Conservation (phyloP, 495 filamentous ascomycete genomes). For the Penicillium riverlandense region DNA sequence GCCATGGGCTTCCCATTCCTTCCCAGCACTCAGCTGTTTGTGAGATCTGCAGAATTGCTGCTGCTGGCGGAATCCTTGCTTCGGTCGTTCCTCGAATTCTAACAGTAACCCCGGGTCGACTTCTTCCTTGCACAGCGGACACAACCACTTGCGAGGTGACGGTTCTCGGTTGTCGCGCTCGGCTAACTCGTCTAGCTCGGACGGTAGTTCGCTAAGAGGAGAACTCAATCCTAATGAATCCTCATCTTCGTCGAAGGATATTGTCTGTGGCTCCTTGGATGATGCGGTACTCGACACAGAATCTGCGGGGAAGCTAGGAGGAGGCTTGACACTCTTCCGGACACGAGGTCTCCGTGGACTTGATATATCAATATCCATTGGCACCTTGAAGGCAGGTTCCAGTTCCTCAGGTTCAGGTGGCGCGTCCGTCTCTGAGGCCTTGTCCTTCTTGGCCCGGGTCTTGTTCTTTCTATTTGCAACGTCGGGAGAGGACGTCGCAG, state of each 20-base stretch:
- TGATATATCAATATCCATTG: slow-evolving; percentile 15
- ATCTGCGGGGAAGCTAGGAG: slow-evolving; percentile 11
- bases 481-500: slow-evolving; percentile 5
- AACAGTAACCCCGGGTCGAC: slow-evolving; percentile 48
- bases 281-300: slow-evolving; percentile 11
- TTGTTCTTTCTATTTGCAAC: background rate
- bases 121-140: slow-evolving; percentile 61
- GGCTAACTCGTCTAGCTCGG: background rate
- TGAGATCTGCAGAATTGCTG: slow-evolving; percentile 67
- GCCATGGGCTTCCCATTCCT: slow-evolving; percentile 52
- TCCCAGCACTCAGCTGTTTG: slow-evolving; percentile 47
- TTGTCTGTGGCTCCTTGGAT: background rate
- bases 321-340: slow-evolving; percentile 15
- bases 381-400: slow-evolving; percentile 18
- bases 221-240: slow-evolving; percentile 8
- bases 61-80: slow-evolving; percentile 55
- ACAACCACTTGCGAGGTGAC: slow-evolving; percentile 23
- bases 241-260: slow-evolving; percentile 2
- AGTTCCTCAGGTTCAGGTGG: slow-evolving; percentile 4
- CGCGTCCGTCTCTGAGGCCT: slow-evolving; percentile 1
- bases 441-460: background rate
- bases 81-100: slow-evolving; percentile 35
- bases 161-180: slow-evolving; percentile 1
- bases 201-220: slow-evolving; percentile 1
- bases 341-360: slow-evolving; percentile 10